Percentiles rank a stretch among this genome's conserved stretches.
These are phyloP conservation scores for Coriolopsis trogii DNA, from an alignment of 1,284 basidiomycete species.

Conservation along the genomic window DNA sequence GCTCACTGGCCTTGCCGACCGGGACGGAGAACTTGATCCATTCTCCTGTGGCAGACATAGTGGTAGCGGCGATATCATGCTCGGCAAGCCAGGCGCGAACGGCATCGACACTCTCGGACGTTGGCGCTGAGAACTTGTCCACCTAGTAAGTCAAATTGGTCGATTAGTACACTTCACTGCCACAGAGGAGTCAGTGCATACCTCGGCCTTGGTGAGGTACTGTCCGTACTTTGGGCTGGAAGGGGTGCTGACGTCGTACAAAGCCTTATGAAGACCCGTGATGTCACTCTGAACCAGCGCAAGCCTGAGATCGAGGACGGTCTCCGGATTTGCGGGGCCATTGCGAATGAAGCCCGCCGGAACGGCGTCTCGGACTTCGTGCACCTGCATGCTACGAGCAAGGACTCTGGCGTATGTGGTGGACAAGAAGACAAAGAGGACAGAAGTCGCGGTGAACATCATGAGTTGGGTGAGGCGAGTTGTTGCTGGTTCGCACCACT, in stretches of 20 bases:
- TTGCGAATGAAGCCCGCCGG: slow-evolving; percentile 34
- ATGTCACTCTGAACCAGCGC: slow-evolving; percentile 68
- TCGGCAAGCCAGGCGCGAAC: slow-evolving; percentile 40
- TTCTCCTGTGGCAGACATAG: slow-evolving; percentile 31
- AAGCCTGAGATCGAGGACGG: slow-evolving; percentile 56
- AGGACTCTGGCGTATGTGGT: no score
- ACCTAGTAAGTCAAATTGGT: slow-evolving; percentile 35
- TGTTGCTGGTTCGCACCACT: no score
- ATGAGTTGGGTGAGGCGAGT: no score
- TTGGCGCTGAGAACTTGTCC: slow-evolving; percentile 38
- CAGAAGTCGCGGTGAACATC: no score
- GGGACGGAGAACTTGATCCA: slow-evolving; percentile 20
- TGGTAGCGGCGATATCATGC: slow-evolving; percentile 34
- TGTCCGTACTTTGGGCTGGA: slow-evolving; percentile 51
- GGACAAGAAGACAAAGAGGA: no score
- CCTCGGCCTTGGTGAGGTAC: slow-evolving; percentile 57
- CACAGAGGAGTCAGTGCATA: slow-evolving; percentile 10
- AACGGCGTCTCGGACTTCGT: slow-evolving; percentile 25
- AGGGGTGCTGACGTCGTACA: slow-evolving; percentile 59
- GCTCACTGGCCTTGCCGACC: slow-evolving; percentile 37
- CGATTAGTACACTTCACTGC: background rate
- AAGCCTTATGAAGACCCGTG: slow-evolving; percentile 52
- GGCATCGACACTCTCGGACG: slow-evolving; percentile 33
- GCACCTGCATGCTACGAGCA: slow-evolving; percentile 6
- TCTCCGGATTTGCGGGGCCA: slow-evolving; percentile 43